Evolutionary conservation across 2,329 filamentous ascomycete genomes (phyloP), one percentile per base, ranked within the genome.

Genomic region (Harringtonia aguacate): DNA sequence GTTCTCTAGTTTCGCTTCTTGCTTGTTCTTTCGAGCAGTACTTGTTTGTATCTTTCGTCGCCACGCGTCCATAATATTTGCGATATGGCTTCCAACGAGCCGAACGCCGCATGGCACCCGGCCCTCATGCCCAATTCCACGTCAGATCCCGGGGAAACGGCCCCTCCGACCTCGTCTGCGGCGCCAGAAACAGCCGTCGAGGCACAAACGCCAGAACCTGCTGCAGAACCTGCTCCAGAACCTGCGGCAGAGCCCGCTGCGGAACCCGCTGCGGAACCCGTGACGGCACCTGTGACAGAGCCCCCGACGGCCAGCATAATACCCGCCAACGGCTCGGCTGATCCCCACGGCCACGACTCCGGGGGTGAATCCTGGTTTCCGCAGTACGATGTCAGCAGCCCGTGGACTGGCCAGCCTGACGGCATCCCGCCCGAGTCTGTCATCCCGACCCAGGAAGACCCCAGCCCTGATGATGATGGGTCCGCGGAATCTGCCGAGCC

Each of bases 71-170:
- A 33, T 40, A 43, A 36, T 42, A 15, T 31, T 29, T 14, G 28
- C 31, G 21, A 28, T 47, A 72, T 73, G 69, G 51, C 64, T 45
- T 64, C 64, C 44, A 62, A 66, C 56, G 60, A 61, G 48, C 57
- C 63, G 36, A 61, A 56, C 52, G 60, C 65, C 49, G 63, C 68
- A 46, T 73, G 70, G 70, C 63, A 75, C 60, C 70, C 70, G 45
- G 70, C 72, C 39, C 60, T 68, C 55, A 70, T 69, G 68, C 70
- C 71, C 48, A 63, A 73, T 53, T 56, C 60, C 45, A 44, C 48
- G 34, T 52, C 55, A 41, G 53, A 55, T 30, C 31, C 17, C 30
- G 33, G 17, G 24, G 24, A 6, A 6, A 27, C 24, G 24, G 24
- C 6, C 7, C 24, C 24, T 27, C 24, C 24, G n/a, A n/a, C n/a